Evolutionary conservation across 331 rosid genomes (phyloP), one percentile per base, ranked within the genome.

Genomic region (Ulmus americana): DNA sequence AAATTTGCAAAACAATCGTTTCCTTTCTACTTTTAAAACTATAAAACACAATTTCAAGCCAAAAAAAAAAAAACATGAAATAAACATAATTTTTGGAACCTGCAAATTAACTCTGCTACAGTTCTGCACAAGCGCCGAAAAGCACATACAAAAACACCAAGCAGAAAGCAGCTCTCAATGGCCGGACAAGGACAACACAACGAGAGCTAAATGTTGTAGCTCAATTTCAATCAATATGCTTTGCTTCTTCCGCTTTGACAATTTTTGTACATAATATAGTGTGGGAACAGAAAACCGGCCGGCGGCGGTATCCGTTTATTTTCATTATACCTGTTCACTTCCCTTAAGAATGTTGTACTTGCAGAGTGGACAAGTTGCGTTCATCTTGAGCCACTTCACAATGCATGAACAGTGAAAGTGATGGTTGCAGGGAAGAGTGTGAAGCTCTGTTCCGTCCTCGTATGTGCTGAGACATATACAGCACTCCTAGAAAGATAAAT

Each of bases 351-450:
- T 90, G 74, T 90, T 85, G 81, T 65, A 94, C 81, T 94, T 94
- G 90, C 99, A 94, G 72, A 90, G 97, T 55, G 99, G 97, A 78
- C 99, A 94, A 48, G 97, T 90, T 49, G 99, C 99, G 71, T 94
- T 94, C 95, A 94, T 87, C 83, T 85, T 90, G 51, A 94, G 80
- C 99, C 99, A 94, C 77, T 90, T 94, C 72, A 78, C 78, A 61
- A 90, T 90, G 76, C 99, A 94, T 3, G 82, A 42, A 46, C 79
- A 69, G 67, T 94, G 99, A 58, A 90, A 94, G 76, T 94, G 99
- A 74, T 94, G 99, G 77, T 82, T 94, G 83, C 99, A 94, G 41
- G 97, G 97, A 67, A 94, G 91, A 70, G 91, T 74, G 54, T 94
- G 88, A 62, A 94, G 96, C 73, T 94, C 99, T 52, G 64, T 79